A percentile compares a stretch with the other conserved stretches of the same genome.
phyloP scores from a whole-genome alignment of 106 monocot genomes.

The Dendrobium huoshanense region DNA sequence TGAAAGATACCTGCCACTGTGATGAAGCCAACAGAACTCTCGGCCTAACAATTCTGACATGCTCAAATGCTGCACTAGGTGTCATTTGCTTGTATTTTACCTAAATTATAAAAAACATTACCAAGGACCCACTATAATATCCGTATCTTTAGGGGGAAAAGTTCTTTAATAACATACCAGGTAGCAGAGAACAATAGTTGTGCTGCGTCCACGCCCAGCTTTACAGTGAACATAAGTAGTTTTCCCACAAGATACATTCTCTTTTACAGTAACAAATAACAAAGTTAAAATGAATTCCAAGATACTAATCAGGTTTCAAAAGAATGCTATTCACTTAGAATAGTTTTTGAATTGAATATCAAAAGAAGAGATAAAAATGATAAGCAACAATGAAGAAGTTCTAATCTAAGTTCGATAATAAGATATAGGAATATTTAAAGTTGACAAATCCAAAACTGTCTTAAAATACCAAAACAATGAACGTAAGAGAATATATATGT shows the following conservation, averaged over 20 bases:
- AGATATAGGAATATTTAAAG: neutral
- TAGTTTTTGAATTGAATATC: neutral
- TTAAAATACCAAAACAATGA: neutral
- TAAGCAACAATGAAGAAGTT: neutral
- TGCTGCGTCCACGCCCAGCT: conserved; percentile 99
- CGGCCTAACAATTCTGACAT: conserved; percentile 70
- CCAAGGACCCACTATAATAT: neutral
- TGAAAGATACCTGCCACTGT: conserved; percentile 65
- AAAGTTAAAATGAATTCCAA: neutral
- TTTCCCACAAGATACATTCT: conserved; percentile 63
- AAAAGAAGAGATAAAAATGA: conserved; percentile 2
- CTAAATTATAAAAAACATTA: conserved; percentile 27
- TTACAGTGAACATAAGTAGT: conserved; percentile 98
- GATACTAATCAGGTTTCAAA: neutral
- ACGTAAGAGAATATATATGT: no score
- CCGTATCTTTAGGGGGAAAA: neutral
- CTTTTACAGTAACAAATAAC: conserved; percentile 25
- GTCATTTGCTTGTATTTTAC: conserved; percentile 82
- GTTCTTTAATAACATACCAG: conserved; percentile 45
- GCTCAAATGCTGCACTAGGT: conserved; percentile 61
- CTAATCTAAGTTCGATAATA: neutral
- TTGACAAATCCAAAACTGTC: neutral
- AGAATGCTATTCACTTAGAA: neutral
- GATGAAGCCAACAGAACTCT: conserved; percentile 84
- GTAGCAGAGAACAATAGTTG: conserved; percentile 93